phyloP scores from a whole-genome alignment of 2,329 filamentous ascomycete genomes.

The Nannizziopsis barbatae region DNA sequence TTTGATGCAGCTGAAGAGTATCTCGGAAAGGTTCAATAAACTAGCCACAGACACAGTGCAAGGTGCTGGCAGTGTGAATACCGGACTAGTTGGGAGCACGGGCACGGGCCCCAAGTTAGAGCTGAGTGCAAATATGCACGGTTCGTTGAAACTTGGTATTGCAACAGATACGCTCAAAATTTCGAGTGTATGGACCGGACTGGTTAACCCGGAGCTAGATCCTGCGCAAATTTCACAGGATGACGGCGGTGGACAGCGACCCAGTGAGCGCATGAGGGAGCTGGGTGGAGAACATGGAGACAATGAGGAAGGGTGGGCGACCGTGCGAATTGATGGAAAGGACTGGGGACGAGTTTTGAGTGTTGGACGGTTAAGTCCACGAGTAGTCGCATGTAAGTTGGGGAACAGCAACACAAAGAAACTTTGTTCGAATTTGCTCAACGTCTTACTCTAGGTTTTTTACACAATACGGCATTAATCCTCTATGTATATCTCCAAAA shows the following conservation, averaged over 20 bases:
- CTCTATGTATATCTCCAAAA: slow-evolving; percentile 38
- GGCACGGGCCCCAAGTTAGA: slow-evolving; percentile 56
- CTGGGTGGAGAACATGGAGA: slow-evolving; percentile 46
- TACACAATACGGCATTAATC: slow-evolving; percentile 37
- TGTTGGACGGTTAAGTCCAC: slow-evolving; percentile 75
- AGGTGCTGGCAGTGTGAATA: slow-evolving; percentile 8
- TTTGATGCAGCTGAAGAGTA: slow-evolving; percentile 77
- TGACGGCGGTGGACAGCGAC: slow-evolving; percentile 62
- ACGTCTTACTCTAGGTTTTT: slow-evolving; percentile 25
- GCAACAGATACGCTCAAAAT: slow-evolving; percentile 76
- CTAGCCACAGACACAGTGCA: slow-evolving; percentile 46
- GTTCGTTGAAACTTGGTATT: slow-evolving; percentile 67
- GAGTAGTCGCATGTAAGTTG: slow-evolving; percentile 74
- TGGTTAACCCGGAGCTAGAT: slow-evolving; percentile 81
- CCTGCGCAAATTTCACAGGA: slow-evolving; percentile 58
- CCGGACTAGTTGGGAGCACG: slow-evolving; percentile 24
- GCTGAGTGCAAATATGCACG: slow-evolving; percentile 88
- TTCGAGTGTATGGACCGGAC: slow-evolving; percentile 69
- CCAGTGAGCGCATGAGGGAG: slow-evolving; percentile 63
- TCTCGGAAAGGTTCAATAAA: slow-evolving; percentile 90
- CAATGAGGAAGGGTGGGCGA: slow-evolving; percentile 75
- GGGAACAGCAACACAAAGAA: background rate
- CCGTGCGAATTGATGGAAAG: slow-evolving; percentile 78
- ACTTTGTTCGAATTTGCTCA: background rate
- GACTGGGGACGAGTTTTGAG: slow-evolving; percentile 94